A percentile compares a stretch with the other conserved stretches of the same genome.
phyloP scores from a whole-genome alignment of 2,329 filamentous ascomycete species.

The Pyrenophora tritici-repentis region DNA sequence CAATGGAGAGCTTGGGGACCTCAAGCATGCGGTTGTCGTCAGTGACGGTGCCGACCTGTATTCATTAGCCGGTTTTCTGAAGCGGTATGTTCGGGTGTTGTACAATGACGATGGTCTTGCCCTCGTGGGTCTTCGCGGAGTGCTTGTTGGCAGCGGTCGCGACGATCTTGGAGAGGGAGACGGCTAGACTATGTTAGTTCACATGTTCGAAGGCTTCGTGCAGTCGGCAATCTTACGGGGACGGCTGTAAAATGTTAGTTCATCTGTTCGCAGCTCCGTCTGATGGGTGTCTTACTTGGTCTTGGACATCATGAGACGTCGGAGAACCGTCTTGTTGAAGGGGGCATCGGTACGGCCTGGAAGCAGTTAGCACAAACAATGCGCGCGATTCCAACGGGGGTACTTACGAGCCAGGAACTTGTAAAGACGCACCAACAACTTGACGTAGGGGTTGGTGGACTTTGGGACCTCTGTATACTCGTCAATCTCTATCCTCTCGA shows the following conservation, averaged over 20 bases:
- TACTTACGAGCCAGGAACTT: slow-evolving; percentile 92
- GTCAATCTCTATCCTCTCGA: slow-evolving; percentile 43
- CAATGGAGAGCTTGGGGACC: slow-evolving; percentile 90
- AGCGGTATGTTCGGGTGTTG: slow-evolving; percentile 9
- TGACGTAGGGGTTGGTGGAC: slow-evolving; percentile 97
- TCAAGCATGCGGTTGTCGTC: slow-evolving; percentile 88
- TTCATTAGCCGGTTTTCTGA: slow-evolving; percentile 18
- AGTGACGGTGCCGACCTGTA: slow-evolving; percentile 80
- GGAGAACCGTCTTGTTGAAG: slow-evolving; percentile 99
- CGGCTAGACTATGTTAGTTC: slow-evolving; percentile 52
- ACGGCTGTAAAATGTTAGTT: slow-evolving; percentile 54
- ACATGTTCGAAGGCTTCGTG: not conserved
- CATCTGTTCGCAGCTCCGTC: too few relatives aligned
- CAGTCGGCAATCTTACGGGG: slow-evolving; percentile 40
- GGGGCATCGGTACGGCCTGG: slow-evolving; percentile 90
- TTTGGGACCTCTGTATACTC: slow-evolving; percentile 60
- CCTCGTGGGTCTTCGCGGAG: slow-evolving; percentile 62
- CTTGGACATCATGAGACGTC: slow-evolving; percentile 97
- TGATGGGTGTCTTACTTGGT: slow-evolving; percentile 64
- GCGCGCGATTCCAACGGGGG: slow-evolving; percentile 12
- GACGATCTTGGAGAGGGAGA: slow-evolving; percentile 92
- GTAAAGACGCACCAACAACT: slow-evolving; percentile 97
- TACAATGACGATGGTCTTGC: slow-evolving; percentile 84
- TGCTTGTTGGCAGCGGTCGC: slow-evolving; percentile 59
- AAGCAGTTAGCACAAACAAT: slow-evolving; percentile 32